phyloP scores from a whole-genome alignment of 2,329 filamentous ascomycete genomes.

The Rhynchosporium agropyri region DNA sequence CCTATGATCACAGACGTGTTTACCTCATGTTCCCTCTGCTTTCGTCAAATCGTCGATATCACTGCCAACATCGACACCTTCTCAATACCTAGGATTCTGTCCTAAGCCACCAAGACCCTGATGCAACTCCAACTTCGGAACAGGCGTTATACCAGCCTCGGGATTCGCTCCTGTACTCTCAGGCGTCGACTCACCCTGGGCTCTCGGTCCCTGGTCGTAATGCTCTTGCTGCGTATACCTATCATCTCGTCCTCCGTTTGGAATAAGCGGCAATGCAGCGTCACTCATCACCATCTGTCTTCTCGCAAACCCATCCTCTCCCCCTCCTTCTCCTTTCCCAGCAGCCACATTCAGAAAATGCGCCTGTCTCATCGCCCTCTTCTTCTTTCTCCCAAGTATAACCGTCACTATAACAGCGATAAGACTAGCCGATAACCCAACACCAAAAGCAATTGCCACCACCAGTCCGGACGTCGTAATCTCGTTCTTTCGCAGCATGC shows the following conservation, averaged over 20 bases:
- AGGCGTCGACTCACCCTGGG: no score
- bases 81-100: conserved; percentile 20
- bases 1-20: no score
- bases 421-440: conserved; percentile 27
- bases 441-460: conserved; percentile 32
- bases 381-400: conserved; percentile 20
- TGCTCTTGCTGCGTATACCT: conserved; percentile 22
- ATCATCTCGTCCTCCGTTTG: conserved; percentile 22
- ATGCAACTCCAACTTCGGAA: conserved; percentile 26
- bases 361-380: conserved; percentile 16
- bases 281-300: conserved; percentile 22
- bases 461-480: conserved; percentile 34
- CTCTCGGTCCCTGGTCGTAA: conserved; percentile 15
- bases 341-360: conserved; percentile 14
- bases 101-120: conserved; percentile 30
- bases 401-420: conserved; percentile 22
- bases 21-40: no score
- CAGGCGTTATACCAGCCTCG: conserved; percentile 10
- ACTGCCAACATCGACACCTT: no score
- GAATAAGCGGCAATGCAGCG: conserved; percentile 28
- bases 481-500: conserved; percentile 32
- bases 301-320: conserved; percentile 24
- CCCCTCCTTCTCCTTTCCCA: not conserved
- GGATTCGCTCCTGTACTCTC: not conserved
- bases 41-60: no score